phyloP scores from a whole-genome alignment of 495 filamentous ascomycete genomes.

The Aspergillus saccharolyticus region DNA sequence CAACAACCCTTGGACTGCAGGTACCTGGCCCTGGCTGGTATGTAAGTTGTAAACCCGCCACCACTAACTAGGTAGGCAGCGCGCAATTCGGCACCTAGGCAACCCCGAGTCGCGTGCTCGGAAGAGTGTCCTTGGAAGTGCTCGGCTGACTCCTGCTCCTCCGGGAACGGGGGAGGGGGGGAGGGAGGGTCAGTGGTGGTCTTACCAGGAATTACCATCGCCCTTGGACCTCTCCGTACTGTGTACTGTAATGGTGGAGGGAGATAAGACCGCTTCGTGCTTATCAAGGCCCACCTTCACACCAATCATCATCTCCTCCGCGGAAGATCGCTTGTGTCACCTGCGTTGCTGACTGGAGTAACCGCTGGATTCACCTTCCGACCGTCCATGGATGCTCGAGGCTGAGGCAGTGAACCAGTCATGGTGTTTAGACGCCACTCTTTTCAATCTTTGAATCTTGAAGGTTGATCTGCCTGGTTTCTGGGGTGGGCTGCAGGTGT shows the following conservation, averaged over 20 bases:
- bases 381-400: slow-evolving; percentile 1
- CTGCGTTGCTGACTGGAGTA: slow-evolving; percentile 2
- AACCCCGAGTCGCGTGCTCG: slow-evolving; percentile 5
- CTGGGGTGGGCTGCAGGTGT: not conserved
- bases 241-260: not conserved
- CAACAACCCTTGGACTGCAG: slow-evolving; percentile 1
- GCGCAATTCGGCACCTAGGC: slow-evolving; percentile 2
- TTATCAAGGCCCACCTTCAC: not conserved
- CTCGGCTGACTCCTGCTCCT: slow-evolving; percentile 5
- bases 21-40: not conserved
- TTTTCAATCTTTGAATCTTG: not conserved
- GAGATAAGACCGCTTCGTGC: not conserved
- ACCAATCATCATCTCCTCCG: not conserved
- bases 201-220: slow-evolving; percentile 1
- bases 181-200: not conserved
- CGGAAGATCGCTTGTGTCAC: slow-evolving; percentile 1
- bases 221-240: not conserved
- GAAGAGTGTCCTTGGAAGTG: not conserved
- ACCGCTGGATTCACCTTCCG: not conserved
- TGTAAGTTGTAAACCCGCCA: slow-evolving; percentile 1
- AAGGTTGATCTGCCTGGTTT: not conserved
- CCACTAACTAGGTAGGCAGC: not conserved
- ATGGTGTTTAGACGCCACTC: not conserved
- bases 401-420: not conserved
- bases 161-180: not conserved